phyloP scores from a whole-genome alignment of 1,284 basidiomycete genomes.

The Puccinia triticina region DNA sequence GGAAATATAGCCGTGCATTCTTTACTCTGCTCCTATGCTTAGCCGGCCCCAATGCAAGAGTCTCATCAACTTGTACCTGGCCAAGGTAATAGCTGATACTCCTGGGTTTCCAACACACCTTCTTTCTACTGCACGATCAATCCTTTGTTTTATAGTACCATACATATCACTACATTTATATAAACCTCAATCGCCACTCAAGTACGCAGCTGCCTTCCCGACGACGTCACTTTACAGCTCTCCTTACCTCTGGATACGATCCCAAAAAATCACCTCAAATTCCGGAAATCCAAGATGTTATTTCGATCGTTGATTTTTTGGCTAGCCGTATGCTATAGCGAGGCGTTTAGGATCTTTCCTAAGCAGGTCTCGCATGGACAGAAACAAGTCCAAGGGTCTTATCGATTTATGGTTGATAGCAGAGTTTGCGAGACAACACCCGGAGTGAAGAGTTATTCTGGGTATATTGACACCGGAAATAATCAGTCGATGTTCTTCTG shows the following conservation, averaged over 20 bases:
- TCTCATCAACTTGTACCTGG: not conserved
- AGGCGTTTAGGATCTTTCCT: constrained; percentile 18
- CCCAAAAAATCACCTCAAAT: not conserved
- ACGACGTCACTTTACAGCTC: not conserved
- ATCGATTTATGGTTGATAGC: constrained; percentile 61
- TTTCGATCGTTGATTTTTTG: constrained; percentile 18
- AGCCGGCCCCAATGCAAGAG: not conserved
- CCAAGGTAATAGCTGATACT: not conserved
- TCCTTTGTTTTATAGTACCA: not conserved
- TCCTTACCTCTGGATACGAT: not conserved
- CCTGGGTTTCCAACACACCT: not conserved
- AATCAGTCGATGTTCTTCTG: constrained; percentile 70
- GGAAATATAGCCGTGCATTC: not conserved
- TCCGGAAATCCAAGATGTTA: not conserved
- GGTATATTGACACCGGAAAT: constrained; percentile 67
- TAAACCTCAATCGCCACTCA: not conserved
- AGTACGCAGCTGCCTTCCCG: not conserved
- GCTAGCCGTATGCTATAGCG: constrained; percentile 1
- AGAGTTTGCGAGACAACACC: constrained; percentile 74
- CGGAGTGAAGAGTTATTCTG: constrained; percentile 70
- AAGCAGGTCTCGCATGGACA: constrained; percentile 27
- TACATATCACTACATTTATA: not conserved
- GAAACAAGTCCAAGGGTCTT: constrained; percentile 16
- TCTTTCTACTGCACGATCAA: not conserved
- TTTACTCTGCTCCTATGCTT: not conserved